phyloP scores from a whole-genome alignment of 805 yeast genomes.

The Sugiyamaella lignohabitans region DNA sequence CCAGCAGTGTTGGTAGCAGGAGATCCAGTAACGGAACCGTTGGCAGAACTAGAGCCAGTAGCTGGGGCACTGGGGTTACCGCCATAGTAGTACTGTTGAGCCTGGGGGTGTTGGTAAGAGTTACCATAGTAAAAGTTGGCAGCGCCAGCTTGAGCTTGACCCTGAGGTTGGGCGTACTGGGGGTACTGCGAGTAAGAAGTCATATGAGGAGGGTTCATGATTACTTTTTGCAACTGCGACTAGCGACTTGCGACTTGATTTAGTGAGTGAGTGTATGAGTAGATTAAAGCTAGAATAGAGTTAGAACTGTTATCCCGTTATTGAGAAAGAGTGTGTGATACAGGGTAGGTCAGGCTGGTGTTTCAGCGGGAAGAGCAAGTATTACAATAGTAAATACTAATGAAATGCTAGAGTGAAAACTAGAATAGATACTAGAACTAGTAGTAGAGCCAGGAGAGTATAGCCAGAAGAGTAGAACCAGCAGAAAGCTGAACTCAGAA shows the following conservation, averaged over 20 bases:
- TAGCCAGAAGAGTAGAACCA: no score
- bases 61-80: neutral
- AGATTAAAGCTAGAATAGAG: neutral
- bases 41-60: neutral
- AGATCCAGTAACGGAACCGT: conserved; percentile 1
- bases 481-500: no score
- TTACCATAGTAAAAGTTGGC: conserved; percentile 1
- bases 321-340: neutral
- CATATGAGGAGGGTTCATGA: conserved; percentile 9
- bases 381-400: neutral
- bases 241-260: no score
- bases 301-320: no score
- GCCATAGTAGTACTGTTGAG: conserved; percentile 5
- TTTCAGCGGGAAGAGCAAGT: neutral
- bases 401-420: no score
- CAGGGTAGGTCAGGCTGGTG: neutral
- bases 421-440: no score
- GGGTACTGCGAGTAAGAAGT: conserved; percentile 8
- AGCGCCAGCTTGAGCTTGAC: conserved; percentile 4
- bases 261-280: no score
- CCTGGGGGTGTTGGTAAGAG: conserved; percentile 4
- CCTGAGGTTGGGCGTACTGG: conserved; percentile 9
- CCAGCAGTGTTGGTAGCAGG: conserved; percentile 2
- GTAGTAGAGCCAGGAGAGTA: no score
- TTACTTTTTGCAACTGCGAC: no score